These are phyloP conservation scores for Stemphylium lycopersici DNA, from an alignment of 2,329 filamentous ascomycete species.

Conservation along the genomic window DNA sequence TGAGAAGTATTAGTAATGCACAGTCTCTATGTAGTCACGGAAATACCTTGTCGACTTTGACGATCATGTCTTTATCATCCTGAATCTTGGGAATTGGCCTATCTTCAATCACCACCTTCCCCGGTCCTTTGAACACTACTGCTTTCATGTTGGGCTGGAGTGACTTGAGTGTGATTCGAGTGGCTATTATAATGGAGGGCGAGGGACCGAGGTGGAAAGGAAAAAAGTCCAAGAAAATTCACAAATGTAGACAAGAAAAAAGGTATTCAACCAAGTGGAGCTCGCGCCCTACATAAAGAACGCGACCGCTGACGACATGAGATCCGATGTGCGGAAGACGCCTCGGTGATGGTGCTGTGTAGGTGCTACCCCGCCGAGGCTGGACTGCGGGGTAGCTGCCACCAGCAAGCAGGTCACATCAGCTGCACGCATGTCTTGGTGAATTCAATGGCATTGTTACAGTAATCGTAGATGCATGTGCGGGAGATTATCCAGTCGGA, in stretches of 20 bases:
- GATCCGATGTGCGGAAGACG: constrained; percentile 8
- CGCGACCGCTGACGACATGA: constrained; percentile 19
- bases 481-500: not conserved
- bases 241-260: not conserved
- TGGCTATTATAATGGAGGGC: not conserved
- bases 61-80: constrained; percentile 75
- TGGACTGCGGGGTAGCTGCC: constrained; percentile 27
- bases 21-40: not conserved
- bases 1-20: constrained; percentile 20
- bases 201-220: not conserved
- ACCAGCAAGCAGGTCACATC: constrained; percentile 10
- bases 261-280: constrained; percentile 4
- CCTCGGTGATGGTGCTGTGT: constrained; percentile 12
- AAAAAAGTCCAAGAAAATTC: not conserved
- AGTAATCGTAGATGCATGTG: not conserved
- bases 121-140: constrained; percentile 82
- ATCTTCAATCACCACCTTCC: constrained; percentile 77
- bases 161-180: not conserved
- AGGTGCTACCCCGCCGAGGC: constrained; percentile 35
- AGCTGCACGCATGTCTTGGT: constrained; percentile 11
- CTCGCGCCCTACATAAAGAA: constrained; percentile 16
- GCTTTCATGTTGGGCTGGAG: constrained; percentile 72
- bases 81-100: constrained; percentile 77
- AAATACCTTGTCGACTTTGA: constrained; percentile 72
- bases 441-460: not conserved